phyloP scores from a whole-genome alignment of 495 filamentous ascomycete genomes.

The Tuber brumale region DNA sequence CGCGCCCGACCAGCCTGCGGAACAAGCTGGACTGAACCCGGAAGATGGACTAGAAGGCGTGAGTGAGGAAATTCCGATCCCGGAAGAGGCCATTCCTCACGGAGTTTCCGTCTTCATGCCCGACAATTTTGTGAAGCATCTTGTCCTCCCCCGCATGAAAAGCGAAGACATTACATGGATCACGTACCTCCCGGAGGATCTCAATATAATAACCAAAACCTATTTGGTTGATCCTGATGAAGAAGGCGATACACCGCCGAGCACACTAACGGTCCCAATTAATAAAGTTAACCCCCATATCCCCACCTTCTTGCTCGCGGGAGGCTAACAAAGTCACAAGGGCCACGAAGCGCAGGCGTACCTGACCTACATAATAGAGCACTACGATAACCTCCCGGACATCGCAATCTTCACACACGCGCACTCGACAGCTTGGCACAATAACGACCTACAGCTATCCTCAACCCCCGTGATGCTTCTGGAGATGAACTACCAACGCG shows the following conservation, averaged over 20 bases:
- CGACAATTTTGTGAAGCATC: conserved; percentile 49
- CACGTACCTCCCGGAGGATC: conserved; percentile 21
- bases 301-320: too few species aligned
- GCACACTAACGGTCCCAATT: conserved; percentile 24
- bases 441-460: conserved; percentile 46
- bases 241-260: conserved; percentile 1
- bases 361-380: conserved; percentile 51
- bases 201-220: conserved; percentile 25
- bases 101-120: conserved; percentile 33
- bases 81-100: conserved; percentile 17
- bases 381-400: conserved; percentile 48
- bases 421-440: conserved; percentile 48
- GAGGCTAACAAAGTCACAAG: conserved; percentile 20
- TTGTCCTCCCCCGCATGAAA: conserved; percentile 54
- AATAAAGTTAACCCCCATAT: conserved; percentile 26
- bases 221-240: conserved; percentile 30
- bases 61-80: background rate
- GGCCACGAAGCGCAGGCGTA: conserved; percentile 60
- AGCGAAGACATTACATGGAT: conserved; percentile 55
- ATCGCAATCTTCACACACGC: conserved; percentile 49
- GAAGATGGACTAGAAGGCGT: background rate
- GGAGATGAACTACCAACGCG: conserved; percentile 39
- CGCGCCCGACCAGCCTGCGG: background rate
- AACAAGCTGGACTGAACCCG: background rate
- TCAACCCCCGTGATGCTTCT: conserved; percentile 36